A percentile compares a stretch with the other conserved stretches of the same genome.
phyloP scores from a whole-genome alignment of 108 stramenopile genomes.

The Phaeodactylum tricornutum region DNA sequence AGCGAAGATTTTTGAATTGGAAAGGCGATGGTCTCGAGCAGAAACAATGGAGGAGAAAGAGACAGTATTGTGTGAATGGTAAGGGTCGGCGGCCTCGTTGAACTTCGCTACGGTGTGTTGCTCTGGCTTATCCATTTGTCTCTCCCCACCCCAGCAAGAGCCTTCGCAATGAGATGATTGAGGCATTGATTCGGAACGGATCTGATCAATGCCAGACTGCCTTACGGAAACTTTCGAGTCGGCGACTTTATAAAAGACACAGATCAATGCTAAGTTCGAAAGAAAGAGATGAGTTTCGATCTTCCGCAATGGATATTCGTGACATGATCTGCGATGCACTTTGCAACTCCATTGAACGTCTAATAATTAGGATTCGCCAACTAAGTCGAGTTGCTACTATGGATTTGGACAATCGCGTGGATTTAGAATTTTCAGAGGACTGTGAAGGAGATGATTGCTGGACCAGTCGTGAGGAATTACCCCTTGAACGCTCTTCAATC shows the following conservation, averaged over 20 bases:
- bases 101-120: too few relatives aligned
- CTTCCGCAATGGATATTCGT: not conserved
- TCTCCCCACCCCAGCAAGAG: too few relatives aligned
- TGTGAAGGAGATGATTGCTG: not conserved
- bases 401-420: too few relatives aligned
- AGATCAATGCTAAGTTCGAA: not conserved
- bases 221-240: not conserved
- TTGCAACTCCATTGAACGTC: not conserved
- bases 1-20: not conserved
- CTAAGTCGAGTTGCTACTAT: too few relatives aligned
- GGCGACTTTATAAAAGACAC: not conserved
- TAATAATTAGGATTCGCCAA: not conserved
- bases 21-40: not conserved
- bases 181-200: not conserved
- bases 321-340: not conserved
- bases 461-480: too few relatives aligned
- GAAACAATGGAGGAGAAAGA: not conserved
- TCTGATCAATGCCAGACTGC: conserved; percentile 1
- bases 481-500: too few relatives aligned
- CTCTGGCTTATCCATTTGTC: too few relatives aligned
- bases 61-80: not conserved
- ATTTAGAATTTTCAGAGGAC: conserved; percentile 3
- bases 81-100: not conserved
- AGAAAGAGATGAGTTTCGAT: not conserved
- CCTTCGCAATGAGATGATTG: not conserved